Percentiles rank a stretch among this genome's conserved stretches.
These are phyloP conservation scores for Anethum foeniculum DNA, from an alignment of 140 eudicot genomes.

Conservation along the genomic window DNA sequence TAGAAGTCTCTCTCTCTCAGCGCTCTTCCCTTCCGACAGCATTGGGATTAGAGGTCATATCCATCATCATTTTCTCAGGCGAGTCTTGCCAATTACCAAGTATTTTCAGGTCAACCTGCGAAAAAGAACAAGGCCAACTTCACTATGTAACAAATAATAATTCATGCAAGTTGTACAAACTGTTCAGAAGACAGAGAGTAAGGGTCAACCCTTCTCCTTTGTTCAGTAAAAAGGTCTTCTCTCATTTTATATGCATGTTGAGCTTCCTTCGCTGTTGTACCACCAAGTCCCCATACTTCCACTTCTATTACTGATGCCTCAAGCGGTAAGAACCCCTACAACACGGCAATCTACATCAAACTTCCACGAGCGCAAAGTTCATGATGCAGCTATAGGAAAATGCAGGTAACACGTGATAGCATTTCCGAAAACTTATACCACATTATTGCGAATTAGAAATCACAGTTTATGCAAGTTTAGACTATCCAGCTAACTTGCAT, in stretches of 20 bases:
- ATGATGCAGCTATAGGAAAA: neutral
- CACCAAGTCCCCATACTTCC: conserved; percentile 98
- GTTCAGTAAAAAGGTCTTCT: conserved; percentile 82
- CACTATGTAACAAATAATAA: neutral
- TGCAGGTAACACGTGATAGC: neutral
- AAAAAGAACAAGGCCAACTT: neutral
- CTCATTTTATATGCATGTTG: conserved; percentile 53
- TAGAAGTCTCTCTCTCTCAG: conserved; percentile 15
- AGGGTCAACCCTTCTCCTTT: conserved; percentile 65
- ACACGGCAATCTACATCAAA: neutral
- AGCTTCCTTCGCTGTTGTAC: conserved; percentile 35
- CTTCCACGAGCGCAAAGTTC: neutral
- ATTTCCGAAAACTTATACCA: no score
- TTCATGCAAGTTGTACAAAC: neutral
- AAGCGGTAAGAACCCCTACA: conserved; percentile 63
- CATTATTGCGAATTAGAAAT: neutral
- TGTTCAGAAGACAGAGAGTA: neutral
- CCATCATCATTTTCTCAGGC: conserved; percentile 98
- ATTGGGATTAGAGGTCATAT: conserved; percentile 67
- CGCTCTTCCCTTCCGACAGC: conserved; percentile 55
- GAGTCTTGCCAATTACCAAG: conserved; percentile 92
- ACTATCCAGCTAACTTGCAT: neutral
- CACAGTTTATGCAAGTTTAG: neutral
- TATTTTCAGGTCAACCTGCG: conserved; percentile 75
- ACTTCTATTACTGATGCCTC: conserved; percentile 66